A percentile compares a stretch with the other conserved stretches of the same genome.
Conservation (phyloP, 495 filamentous ascomycete genomes). For the Delitschia confertaspora region DNA sequence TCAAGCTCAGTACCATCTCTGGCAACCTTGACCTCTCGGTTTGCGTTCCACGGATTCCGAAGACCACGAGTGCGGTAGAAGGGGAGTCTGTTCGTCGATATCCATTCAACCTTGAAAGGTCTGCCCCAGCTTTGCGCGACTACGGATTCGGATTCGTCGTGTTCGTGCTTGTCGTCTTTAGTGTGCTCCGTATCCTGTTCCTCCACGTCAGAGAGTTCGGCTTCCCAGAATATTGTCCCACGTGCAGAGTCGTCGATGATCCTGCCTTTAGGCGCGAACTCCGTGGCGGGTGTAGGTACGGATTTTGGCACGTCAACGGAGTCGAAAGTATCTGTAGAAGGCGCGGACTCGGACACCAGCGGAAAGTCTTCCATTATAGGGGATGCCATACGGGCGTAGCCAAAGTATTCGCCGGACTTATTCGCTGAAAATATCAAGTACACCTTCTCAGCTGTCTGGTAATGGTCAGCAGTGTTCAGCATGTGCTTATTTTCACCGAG, state of each 20-base stretch:
- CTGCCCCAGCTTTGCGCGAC: slow-evolving; percentile 67
- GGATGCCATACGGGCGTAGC: slow-evolving; percentile 87
- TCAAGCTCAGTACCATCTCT: slow-evolving; percentile 93
- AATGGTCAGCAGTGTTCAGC: slow-evolving; percentile 23
- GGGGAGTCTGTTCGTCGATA: slow-evolving; percentile 74
- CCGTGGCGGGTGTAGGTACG: slow-evolving; percentile 70
- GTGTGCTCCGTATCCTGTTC: slow-evolving; percentile 34
- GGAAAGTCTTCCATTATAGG: slow-evolving; percentile 67
- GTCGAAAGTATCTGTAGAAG: slow-evolving; percentile 46
- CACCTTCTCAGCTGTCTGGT: slow-evolving; percentile 71
- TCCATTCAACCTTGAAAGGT: slow-evolving; percentile 87
- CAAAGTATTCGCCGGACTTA: slow-evolving; percentile 96
- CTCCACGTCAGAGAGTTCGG: slow-evolving; percentile 43
- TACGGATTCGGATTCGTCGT: slow-evolving; percentile 31
- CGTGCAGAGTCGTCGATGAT: slow-evolving; percentile 91
- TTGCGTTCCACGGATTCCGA: slow-evolving; percentile 94
- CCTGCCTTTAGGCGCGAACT: slow-evolving; percentile 70
- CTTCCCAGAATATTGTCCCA: slow-evolving; percentile 96
- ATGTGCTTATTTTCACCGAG: neutral
- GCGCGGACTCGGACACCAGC: slow-evolving; percentile 55
- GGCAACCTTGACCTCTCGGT: slow-evolving; percentile 93
- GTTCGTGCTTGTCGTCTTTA: slow-evolving; percentile 29
- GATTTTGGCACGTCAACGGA: slow-evolving; percentile 59
- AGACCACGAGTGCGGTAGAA: slow-evolving; percentile 87
- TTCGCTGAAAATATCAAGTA: slow-evolving; percentile 96